Conservation (phyloP, 148 eudicot species). For the Camellia japonica region DNA sequence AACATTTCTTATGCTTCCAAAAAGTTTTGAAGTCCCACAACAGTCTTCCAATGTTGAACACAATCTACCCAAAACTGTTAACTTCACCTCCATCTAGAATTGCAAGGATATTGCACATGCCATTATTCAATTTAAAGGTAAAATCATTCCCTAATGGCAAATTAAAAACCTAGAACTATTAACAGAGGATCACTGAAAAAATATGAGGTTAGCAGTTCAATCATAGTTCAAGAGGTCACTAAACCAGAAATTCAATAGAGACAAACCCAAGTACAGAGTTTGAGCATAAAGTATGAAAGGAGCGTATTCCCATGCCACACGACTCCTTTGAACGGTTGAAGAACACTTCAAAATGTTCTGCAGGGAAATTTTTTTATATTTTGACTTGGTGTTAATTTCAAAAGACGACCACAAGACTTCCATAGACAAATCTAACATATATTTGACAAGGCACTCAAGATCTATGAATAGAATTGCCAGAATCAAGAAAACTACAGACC, state of each 20-base stretch:
- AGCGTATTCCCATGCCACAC: background rate
- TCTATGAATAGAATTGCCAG: background rate
- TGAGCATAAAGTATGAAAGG: background rate
- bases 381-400: background rate
- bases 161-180: background rate
- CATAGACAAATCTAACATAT: background rate
- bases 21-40: too few relatives aligned
- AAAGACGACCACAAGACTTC: background rate
- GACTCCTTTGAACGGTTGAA: background rate
- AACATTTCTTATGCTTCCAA: too few relatives aligned
- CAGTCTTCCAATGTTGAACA: background rate
- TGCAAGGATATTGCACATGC: background rate
- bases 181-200: background rate
- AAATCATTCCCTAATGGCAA: background rate
- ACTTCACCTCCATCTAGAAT: background rate
- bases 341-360: background rate
- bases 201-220: background rate
- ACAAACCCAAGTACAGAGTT: background rate
- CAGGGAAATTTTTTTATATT: background rate
- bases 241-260: background rate
- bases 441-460: background rate
- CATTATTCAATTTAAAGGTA: background rate
- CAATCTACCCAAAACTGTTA: too few relatives aligned
- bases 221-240: conserved; percentile 14
- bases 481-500: conserved; percentile 7